Evolutionary conservation across 176 grass and related monocot genomes (phyloP).

Genomic region (Alopecurus myosuroides): DNA sequence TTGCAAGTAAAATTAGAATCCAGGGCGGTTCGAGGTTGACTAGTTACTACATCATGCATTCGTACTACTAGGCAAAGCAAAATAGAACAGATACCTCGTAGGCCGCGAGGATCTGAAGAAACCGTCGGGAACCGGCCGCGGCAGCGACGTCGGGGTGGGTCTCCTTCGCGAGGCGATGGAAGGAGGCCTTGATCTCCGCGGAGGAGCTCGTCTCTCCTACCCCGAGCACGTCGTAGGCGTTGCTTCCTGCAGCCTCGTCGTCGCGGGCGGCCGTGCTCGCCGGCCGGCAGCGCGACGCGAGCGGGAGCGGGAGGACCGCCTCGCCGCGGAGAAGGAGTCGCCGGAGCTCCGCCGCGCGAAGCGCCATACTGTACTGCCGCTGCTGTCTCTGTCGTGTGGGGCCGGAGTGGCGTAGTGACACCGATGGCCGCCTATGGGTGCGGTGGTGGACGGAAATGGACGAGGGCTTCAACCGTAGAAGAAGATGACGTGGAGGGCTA

Average conservation of each 20-base stretch:
- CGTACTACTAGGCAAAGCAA: too few species aligned
- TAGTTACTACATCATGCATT: not conserved
- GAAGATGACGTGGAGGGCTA: slow-evolving; percentile 7
- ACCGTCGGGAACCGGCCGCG: slow-evolving; percentile 39
- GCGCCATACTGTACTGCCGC: slow-evolving; percentile 31
- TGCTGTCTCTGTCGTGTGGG: not conserved
- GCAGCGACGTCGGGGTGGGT: slow-evolving; percentile 83
- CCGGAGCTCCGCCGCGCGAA: slow-evolving; percentile 38
- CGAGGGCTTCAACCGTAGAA: not conserved
- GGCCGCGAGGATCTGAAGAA: slow-evolving; percentile 83
- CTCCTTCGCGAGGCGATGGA: slow-evolving; percentile 85
- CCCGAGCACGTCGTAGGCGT: slow-evolving; percentile 93
- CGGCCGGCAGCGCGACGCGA: slow-evolving; percentile 5
- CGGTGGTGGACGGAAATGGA: not conserved
- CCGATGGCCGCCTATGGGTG: not conserved
- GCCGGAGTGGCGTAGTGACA: slow-evolving; percentile 11
- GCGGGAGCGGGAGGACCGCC: slow-evolving; percentile 5
- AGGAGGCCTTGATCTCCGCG: slow-evolving; percentile 83
- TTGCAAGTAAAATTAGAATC: not conserved
- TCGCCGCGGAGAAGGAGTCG: slow-evolving; percentile 27
- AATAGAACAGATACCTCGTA: slow-evolving; percentile 85
- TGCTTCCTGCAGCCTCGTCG: slow-evolving; percentile 44
- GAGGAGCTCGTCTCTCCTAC: slow-evolving; percentile 61
- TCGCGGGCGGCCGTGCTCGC: slow-evolving; percentile 20
- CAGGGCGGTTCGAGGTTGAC: not conserved